Evolutionary conservation across 805 yeast genomes (phyloP), one percentile per base, ranked within the genome.

Genomic region (Schwanniomyces sp.): DNA sequence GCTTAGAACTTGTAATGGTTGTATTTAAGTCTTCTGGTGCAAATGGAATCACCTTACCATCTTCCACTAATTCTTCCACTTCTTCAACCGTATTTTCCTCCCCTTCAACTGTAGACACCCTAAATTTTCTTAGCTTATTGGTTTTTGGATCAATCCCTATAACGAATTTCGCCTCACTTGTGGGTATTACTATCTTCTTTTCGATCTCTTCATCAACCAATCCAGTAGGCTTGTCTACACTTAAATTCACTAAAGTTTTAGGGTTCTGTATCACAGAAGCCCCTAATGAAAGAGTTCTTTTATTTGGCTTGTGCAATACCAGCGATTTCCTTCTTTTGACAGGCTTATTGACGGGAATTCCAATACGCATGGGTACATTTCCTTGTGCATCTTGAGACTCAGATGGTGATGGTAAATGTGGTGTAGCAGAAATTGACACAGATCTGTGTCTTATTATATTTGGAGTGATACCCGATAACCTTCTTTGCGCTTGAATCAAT

Each of bases 1-100:
- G 63, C 18, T 58, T 62, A 5, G 66, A 56, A 14, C 63, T 64
- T 12, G 66, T 52, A 11, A 72, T 58, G 16, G 45, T 64, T 43
- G 65, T 67, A 41, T 54, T 65, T 52, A 61, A 74, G 47, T 30
- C 72, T 56, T 47, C 70, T 52, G 61, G 80, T 29, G 71, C 83
- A 51, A 66, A 67, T 52, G 64, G 72, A 50, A 57, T 58, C 50
- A 36, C 29, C 40, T 28, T 44, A 43, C 59, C 46, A 29, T 57
- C 50, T 45, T 53, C 49, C 21, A 29, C 43, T 26, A 43, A 38
- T 5, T 47, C 43, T 1, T 44, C 54, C n/a, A 40, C 50, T n/a
- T 49, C 39, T 32, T 49, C 45, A 38, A 30, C 26, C 2, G 21
- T 7, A 12, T 34, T 29, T 5, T 45, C 47, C n/a, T 24, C 38